Conservation (phyloP, 2,329 filamentous ascomycete genomes). For the Emmonsia crescens region DNA sequence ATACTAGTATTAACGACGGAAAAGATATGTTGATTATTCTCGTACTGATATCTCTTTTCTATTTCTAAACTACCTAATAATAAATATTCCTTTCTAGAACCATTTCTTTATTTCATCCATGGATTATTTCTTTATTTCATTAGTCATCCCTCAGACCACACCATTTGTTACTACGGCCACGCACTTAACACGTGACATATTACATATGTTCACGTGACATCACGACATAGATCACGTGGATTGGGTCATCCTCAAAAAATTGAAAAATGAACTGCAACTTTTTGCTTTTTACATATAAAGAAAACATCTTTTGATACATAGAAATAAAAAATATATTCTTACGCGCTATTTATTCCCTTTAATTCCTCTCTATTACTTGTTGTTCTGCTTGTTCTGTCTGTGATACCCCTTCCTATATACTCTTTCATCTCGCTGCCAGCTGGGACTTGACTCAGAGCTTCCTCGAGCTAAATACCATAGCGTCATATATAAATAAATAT, state of each 20-base stretch:
- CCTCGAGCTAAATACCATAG: neutral
- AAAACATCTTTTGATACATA: neutral
- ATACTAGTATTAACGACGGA: no score
- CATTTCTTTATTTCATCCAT: no score
- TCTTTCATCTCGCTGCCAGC: neutral
- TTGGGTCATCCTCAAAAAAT: neutral
- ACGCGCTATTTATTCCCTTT: neutral
- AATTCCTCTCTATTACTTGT: neutral
- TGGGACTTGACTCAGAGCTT: neutral
- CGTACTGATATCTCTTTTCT: no score
- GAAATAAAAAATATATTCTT: neutral
- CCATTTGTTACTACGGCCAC: no score
- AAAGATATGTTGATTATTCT: no score
- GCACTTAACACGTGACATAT: no score
- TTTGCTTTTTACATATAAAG: neutral
- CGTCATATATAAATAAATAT: neutral
- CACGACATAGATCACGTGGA: neutral
- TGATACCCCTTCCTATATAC: slow-evolving; percentile 1
- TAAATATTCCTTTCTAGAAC: no score
- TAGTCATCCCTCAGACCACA: no score
- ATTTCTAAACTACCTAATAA: no score
- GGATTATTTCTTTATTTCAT: no score
- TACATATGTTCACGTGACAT: neutral
- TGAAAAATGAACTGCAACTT: neutral
- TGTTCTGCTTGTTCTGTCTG: slow-evolving; percentile 2